phyloP scores from a whole-genome alignment of 768 basidiomycete genomes.

The Gelatoporia subvermispora region DNA sequence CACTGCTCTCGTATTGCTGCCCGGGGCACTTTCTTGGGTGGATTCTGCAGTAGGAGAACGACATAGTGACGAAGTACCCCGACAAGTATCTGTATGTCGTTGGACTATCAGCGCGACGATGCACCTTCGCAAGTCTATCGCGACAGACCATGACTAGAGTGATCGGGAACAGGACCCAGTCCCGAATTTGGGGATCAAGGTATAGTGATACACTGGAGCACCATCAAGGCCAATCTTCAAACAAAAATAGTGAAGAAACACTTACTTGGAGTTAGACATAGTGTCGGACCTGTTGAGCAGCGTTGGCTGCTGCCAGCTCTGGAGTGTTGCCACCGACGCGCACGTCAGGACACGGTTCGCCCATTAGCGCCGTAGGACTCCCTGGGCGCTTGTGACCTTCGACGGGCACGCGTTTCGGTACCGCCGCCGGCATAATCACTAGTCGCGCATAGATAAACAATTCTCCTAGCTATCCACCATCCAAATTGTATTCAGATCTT shows the following conservation, averaged over 20 bases:
- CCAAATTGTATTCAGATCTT: not conserved
- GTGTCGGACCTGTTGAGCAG: slow-evolving; percentile 4
- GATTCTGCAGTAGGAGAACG: slow-evolving; percentile 74
- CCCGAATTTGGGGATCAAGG: slow-evolving; percentile 94
- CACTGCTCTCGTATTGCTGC: slow-evolving; percentile 91
- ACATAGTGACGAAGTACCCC: slow-evolving; percentile 93
- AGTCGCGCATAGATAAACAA: too few relatives aligned
- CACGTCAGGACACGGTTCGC: too few relatives aligned
- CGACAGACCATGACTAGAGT: slow-evolving; percentile 88
- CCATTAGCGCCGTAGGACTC: too few relatives aligned
- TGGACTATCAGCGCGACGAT: slow-evolving; percentile 1
- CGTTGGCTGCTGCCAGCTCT: too few relatives aligned
- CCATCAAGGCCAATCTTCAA: not conserved
- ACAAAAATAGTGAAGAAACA: not conserved
- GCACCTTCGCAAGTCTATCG: slow-evolving; percentile 1
- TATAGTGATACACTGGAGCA: slow-evolving; percentile 52
- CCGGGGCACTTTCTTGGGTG: slow-evolving; percentile 75
- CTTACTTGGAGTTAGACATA: slow-evolving; percentile 28
- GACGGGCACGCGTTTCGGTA: too few relatives aligned
- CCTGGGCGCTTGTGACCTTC: too few relatives aligned
- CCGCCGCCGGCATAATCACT: too few relatives aligned
- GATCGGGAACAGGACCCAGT: slow-evolving; percentile 93
- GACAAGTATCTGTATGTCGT: slow-evolving; percentile 67
- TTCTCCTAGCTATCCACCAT: too few relatives aligned
- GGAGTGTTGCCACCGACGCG: too few relatives aligned